These are phyloP conservation scores for Melocanna baccifera DNA, from an alignment of 176 grass and related monocot genomes.

Conservation along the genomic window DNA sequence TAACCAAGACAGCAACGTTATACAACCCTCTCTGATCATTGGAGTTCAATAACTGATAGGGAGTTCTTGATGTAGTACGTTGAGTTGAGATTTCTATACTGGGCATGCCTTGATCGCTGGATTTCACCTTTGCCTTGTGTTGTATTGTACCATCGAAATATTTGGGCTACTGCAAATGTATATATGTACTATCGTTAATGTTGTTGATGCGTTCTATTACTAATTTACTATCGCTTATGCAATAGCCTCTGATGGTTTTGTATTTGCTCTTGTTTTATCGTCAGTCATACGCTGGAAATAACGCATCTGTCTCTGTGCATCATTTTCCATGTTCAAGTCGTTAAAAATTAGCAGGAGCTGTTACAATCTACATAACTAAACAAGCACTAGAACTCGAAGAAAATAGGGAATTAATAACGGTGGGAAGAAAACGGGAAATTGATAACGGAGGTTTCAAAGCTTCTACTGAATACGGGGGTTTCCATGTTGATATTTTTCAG, in stretches of 20 bases:
- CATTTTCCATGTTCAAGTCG: background rate
- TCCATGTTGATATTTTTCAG: too few species aligned
- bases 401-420: too few species aligned
- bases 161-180: constrained; percentile 29
- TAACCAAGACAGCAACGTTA: constrained; percentile 20
- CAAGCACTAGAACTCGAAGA: too few species aligned
- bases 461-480: too few species aligned
- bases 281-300: background rate
- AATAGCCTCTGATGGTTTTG: background rate
- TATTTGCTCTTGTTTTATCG: background rate
- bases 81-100: constrained; percentile 2
- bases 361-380: background rate
- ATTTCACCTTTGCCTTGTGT: constrained; percentile 11
- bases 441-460: too few species aligned
- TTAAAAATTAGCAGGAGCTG: background rate
- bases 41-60: constrained; percentile 23
- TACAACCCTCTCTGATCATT: constrained; percentile 24
- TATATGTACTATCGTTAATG: constrained; percentile 19
- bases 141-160: background rate
- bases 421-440: too few species aligned
- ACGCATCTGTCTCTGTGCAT: background rate
- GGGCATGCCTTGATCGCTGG: background rate
- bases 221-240: background rate
- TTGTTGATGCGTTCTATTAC: background rate
- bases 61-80: background rate